These are phyloP conservation scores for Pythium plurisporium DNA, from an alignment of 352 stramenopile species.

Conservation along the genomic window DNA sequence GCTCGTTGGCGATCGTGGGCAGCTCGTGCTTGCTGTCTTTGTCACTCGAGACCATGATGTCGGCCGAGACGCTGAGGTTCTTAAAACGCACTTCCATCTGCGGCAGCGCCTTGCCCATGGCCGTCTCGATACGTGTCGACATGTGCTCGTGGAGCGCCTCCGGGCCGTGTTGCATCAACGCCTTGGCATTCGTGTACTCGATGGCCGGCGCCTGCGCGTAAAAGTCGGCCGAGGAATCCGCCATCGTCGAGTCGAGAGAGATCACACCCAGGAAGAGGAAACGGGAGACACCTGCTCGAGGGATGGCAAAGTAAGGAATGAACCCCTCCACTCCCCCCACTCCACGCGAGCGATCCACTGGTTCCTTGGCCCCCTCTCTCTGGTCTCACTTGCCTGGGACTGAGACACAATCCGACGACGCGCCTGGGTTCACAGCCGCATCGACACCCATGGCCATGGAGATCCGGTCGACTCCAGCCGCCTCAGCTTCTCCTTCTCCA, in stretches of 20 bases:
- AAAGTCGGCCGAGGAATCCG: slow-evolving; percentile 38
- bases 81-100: slow-evolving; percentile 34
- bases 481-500: neutral
- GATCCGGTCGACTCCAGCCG: neutral
- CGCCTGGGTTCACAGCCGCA: neutral
- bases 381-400: no score
- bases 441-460: neutral
- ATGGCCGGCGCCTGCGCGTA: no score
- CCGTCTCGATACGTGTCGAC: slow-evolving; percentile 20
- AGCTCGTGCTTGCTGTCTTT: no score
- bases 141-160: slow-evolving; percentile 31
- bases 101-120: slow-evolving; percentile 21
- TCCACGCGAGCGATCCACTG: neutral
- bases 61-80: slow-evolving; percentile 29
- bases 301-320: slow-evolving; percentile 16
- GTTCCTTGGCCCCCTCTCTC: no score
- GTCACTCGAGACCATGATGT: no score
- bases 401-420: no score
- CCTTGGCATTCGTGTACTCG: no score
- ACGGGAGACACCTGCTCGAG: no score
- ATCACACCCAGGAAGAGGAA: no score
- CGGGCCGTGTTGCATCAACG: no score
- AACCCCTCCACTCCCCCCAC: neutral
- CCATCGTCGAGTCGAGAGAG: slow-evolving; percentile 19
- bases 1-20: no score